Base-by-base conservation (phyloP, 495 filamentous ascomycete genomes). In the Pseudotulostoma volvatum region DNA sequence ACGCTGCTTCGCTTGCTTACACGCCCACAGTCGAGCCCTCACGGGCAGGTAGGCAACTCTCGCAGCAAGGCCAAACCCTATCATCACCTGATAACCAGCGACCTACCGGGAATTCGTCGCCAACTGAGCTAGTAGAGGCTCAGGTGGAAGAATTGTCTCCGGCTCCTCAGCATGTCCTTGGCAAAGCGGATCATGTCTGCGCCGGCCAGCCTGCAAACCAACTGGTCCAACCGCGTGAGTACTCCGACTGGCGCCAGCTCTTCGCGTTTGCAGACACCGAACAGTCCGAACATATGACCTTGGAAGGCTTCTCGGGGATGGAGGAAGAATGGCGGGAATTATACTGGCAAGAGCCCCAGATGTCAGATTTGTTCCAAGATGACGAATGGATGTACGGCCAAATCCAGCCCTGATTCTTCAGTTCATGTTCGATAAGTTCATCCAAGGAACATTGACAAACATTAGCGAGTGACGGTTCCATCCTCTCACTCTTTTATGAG, bases 241-340 rank as follows among this genome's bases (percentile, higher is more conserved):
- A 52, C 16, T 56, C 60, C 2, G 63, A 67, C 38, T 67, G 63
- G 63, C 56, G 60, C 33, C 61, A 65, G 37, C 49, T 67, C 4
- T 67, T 67, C 43, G 58, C 61, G 9, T 67, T 63, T 36, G 50
- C 58, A 3, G 61, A 64, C 36, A 40, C 55, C 15, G 61, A 65
- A 21, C 51, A 63, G 17, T 55, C 63, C 3, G 49, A 57, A 4
- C 60, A 61, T 4, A 57, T 61, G 44, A 43, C 55, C 9, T 49
- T 62, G 23, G 63, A 65, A 20, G 60, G 57, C 8, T 42, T 65
- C 0, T 51, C 58, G 11, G 61, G 65, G 34, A 41, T 67, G 30
- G 63, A 67, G 45, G 59, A 67, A 19, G 63, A 67, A 44, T 67
- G 63, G 63, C 55, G 63, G 13, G 61, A 65, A 41, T 58, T 67